A percentile compares a stretch with the other conserved stretches of the same genome.
Evolutionary conservation across 2,329 filamentous ascomycete genomes (phyloP).

Genomic region (Trichoderma hamatum): DNA sequence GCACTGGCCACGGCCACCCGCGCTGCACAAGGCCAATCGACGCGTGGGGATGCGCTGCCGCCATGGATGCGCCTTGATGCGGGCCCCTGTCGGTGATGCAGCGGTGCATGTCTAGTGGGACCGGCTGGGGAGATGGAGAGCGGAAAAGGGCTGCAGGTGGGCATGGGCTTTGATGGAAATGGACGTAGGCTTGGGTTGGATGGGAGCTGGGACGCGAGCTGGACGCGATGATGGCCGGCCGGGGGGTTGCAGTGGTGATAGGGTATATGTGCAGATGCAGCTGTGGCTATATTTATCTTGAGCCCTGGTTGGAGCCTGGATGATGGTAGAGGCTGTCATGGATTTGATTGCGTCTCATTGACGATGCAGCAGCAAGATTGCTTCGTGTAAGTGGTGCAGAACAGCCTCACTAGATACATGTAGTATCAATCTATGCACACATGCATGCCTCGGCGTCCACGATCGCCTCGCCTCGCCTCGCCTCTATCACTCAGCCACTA

Average conservation of each 20-base stretch:
- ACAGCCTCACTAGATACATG: too few species aligned
- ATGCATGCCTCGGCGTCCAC: background rate
- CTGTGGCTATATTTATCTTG: background rate
- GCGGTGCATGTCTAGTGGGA: background rate
- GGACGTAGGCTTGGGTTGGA: too few species aligned
- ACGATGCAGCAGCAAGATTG: background rate
- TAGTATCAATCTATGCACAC: too few species aligned
- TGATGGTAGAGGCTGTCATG: background rate
- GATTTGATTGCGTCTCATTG: too few species aligned
- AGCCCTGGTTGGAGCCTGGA: background rate
- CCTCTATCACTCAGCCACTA: background rate
- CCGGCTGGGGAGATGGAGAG: background rate
- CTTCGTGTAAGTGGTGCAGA: background rate
- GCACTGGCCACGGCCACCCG: background rate
- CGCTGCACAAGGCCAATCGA: conserved; percentile 5
- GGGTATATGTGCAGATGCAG: background rate
- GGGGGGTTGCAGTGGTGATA: background rate
- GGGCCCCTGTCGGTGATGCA: conserved; percentile 9
- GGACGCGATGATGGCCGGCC: background rate
- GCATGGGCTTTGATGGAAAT: too few species aligned
- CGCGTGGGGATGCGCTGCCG: conserved; percentile 23
- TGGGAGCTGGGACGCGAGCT: background rate
- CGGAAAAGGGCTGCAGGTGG: too few species aligned
- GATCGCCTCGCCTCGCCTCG: background rate
- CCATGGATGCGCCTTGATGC: conserved; percentile 18